A percentile compares a stretch with the other conserved stretches of the same genome.
Conservation (phyloP, 768 basidiomycete species). For the Austroboletus eburneus region DNA sequence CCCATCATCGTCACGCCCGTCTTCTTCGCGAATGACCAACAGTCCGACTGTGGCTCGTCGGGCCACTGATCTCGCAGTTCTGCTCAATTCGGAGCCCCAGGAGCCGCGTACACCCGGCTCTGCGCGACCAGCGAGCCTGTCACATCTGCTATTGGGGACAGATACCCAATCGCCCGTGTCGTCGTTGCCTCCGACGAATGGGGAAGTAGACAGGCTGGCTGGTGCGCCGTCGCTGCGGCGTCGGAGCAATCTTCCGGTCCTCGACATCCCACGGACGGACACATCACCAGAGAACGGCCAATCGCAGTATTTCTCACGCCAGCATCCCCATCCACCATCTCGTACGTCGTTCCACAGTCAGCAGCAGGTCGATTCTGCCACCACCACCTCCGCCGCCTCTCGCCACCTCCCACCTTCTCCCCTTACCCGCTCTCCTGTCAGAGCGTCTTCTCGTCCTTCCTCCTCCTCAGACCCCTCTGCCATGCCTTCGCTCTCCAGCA, state of each 20-base stretch:
- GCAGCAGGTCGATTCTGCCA: slow-evolving; percentile 20
- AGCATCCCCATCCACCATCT: slow-evolving; percentile 16
- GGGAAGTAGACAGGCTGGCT: slow-evolving; percentile 26
- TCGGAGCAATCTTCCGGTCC: slow-evolving; percentile 28
- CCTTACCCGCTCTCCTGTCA: slow-evolving; percentile 26
- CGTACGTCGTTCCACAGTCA: slow-evolving; percentile 18
- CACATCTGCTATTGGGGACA: slow-evolving; percentile 35
- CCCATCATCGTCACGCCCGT: slow-evolving; percentile 35
- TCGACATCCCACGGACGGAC: slow-evolving; percentile 32
- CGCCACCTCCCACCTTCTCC: slow-evolving; percentile 28
- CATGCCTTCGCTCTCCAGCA: slow-evolving; percentile 24
- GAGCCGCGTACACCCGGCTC: slow-evolving; percentile 34
- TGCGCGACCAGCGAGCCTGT: slow-evolving; percentile 41
- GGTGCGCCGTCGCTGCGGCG: slow-evolving; percentile 27
- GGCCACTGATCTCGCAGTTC: slow-evolving; percentile 72
- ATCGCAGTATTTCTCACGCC: slow-evolving; percentile 25
- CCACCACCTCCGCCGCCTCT: slow-evolving; percentile 18
- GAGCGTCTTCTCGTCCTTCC: slow-evolving; percentile 32
- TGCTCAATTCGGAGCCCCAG: slow-evolving; percentile 63
- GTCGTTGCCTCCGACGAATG: slow-evolving; percentile 13
- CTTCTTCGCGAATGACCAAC: slow-evolving; percentile 30
- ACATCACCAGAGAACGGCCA: slow-evolving; percentile 17
- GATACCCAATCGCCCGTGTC: slow-evolving; percentile 24
- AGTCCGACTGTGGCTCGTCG: slow-evolving; percentile 53
- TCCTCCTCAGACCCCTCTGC: slow-evolving; percentile 29